phyloP scores from a whole-genome alignment of 345 rosid species.

The Rubroshorea leprosula region DNA sequence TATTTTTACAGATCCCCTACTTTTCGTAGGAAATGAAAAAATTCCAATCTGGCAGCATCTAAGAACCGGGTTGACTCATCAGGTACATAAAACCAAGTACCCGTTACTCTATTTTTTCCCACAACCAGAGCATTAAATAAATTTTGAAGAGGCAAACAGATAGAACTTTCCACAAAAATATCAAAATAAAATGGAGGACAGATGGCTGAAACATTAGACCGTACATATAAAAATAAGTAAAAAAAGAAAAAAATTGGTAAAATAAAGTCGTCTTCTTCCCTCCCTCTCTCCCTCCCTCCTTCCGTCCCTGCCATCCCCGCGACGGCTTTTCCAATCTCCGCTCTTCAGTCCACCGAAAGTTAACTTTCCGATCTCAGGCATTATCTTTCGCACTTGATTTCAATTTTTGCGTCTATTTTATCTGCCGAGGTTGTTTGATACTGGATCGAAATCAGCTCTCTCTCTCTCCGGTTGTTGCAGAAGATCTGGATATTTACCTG shows the following conservation, averaged over 20 bases:
- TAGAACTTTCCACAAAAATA: too few relatives aligned
- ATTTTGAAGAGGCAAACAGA: too few relatives aligned
- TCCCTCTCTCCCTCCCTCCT: too few relatives aligned
- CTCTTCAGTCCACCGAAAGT: background rate
- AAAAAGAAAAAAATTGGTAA: background rate
- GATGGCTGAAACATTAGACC: background rate
- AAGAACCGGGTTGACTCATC: too few relatives aligned
- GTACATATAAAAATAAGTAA: background rate
- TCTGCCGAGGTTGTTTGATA: background rate
- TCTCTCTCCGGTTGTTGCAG: background rate
- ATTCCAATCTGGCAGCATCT: too few relatives aligned
- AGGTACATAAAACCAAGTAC: too few relatives aligned
- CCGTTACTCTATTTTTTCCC: too few relatives aligned
- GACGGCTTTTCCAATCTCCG: slow-evolving; percentile 1
- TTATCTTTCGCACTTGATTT: background rate
- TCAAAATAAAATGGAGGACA: too few relatives aligned
- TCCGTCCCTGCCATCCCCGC: background rate
- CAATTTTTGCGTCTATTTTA: background rate
- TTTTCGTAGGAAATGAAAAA: too few relatives aligned
- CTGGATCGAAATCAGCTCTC: background rate
- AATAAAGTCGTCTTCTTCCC: slow-evolving; percentile 11
- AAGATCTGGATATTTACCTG: slow-evolving; percentile 13
- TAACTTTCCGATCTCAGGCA: background rate
- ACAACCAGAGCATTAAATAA: too few relatives aligned
- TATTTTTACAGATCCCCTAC: too few relatives aligned